Conservation (phyloP, 805 yeast genomes). For the Yarrowia keelungensis region DNA sequence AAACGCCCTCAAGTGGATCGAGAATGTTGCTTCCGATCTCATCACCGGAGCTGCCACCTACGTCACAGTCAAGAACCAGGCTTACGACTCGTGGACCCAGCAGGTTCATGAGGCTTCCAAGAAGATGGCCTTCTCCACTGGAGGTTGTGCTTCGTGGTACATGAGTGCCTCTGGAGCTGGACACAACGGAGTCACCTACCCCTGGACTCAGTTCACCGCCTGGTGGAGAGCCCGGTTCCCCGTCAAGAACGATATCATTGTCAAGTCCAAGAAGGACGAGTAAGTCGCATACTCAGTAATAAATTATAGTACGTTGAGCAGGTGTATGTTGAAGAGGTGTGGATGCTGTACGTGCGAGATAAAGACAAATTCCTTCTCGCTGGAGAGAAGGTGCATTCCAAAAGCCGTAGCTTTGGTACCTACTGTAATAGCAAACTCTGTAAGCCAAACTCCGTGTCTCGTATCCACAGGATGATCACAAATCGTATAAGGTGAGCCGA, state of each 20-base stretch:
- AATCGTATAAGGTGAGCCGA: neutral
- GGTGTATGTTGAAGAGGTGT: no score
- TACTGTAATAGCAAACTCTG: no score
- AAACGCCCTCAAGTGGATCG: slow-evolving; percentile 40
- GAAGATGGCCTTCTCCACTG: slow-evolving; percentile 39
- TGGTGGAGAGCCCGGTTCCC: slow-evolving; percentile 41
- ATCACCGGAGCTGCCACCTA: slow-evolving; percentile 35
- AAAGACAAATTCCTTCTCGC: no score
- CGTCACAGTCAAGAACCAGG: slow-evolving; percentile 40
- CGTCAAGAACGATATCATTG: slow-evolving; percentile 4
- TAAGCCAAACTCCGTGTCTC: neutral
- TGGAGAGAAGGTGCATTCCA: no score
- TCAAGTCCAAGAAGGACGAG: slow-evolving; percentile 22
- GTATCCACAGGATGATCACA: neutral
- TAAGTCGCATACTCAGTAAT: neutral
- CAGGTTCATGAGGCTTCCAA: slow-evolving; percentile 38
- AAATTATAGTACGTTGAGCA: neutral
- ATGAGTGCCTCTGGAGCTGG: slow-evolving; percentile 39
- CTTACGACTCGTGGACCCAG: slow-evolving; percentile 41
- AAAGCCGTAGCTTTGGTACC: no score
- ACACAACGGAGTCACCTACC: slow-evolving; percentile 40
- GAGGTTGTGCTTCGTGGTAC: slow-evolving; percentile 44
- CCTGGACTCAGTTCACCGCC: slow-evolving; percentile 41
- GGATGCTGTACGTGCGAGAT: no score
- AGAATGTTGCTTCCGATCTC: slow-evolving; percentile 37